A percentile compares a stretch with the other conserved stretches of the same genome.
These are phyloP conservation scores for Euphorbia celastroides DNA, from an alignment of 441 rosid species.

Conservation along the genomic window DNA sequence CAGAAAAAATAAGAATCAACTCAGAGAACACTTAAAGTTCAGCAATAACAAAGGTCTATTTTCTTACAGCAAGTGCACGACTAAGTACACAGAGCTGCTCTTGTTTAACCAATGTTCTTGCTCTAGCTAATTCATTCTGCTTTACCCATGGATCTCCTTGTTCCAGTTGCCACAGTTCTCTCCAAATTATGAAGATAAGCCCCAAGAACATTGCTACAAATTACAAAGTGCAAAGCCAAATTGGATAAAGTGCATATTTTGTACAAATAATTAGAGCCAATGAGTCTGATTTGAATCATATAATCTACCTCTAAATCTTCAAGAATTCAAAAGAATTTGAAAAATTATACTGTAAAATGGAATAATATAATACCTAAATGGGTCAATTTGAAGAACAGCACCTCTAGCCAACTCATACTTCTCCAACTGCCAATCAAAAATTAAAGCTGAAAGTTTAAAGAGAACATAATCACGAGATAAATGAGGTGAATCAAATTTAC, in stretches of 20 bases:
- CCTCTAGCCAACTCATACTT: slow-evolving; percentile 77
- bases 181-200: slow-evolving; percentile 67
- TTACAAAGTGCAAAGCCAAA: slow-evolving; percentile 27
- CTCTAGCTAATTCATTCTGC: slow-evolving; percentile 68
- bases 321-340: slow-evolving; percentile 2
- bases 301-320: background rate
- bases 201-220: slow-evolving; percentile 73
- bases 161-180: slow-evolving; percentile 29
- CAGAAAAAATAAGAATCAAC: slow-evolving; percentile 13
- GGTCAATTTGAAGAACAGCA: slow-evolving; percentile 72
- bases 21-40: background rate
- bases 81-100: slow-evolving; percentile 84
- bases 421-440: slow-evolving; percentile 56
- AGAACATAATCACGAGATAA: background rate
- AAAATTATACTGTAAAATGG: slow-evolving; percentile 1
- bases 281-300: slow-evolving; percentile 6
- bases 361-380: slow-evolving; percentile 61
- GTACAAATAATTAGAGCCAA: slow-evolving; percentile 19
- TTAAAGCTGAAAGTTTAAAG: background rate
- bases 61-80: slow-evolving; percentile 62
- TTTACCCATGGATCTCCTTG: slow-evolving; percentile 37
- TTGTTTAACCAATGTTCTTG: slow-evolving; percentile 56
- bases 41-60: background rate
- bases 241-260: background rate
- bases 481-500: background rate